Evolutionary conservation across 108 stramenopile genomes (phyloP).

Genomic region (Pseudonitzschia multistriata): DNA sequence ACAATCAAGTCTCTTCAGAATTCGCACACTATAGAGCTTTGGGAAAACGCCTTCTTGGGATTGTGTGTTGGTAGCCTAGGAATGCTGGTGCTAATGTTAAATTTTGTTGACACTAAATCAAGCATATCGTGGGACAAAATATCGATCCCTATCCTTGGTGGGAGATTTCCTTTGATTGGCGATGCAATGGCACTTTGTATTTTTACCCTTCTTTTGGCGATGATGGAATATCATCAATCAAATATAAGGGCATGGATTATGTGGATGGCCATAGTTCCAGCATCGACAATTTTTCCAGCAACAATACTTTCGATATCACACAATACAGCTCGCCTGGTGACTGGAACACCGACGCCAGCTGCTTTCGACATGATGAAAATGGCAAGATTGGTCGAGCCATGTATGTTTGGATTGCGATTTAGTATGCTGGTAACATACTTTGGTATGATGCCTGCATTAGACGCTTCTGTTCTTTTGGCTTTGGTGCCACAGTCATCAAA

Average conservation of each 20-base stretch:
- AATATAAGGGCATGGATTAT: constrained; percentile 14
- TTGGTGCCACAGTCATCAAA: constrained; percentile 7
- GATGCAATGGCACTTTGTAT: constrained; percentile 12
- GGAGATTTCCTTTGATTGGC: constrained; percentile 13
- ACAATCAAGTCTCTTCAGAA: background rate
- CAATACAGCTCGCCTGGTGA: constrained; percentile 14
- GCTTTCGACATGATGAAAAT: constrained; percentile 5
- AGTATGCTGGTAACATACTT: constrained; percentile 16
- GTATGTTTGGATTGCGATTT: constrained; percentile 32
- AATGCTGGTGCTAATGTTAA: constrained; percentile 1
- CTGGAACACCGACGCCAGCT: constrained; percentile 10
- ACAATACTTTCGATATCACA: constrained; percentile 27
- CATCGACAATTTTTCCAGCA: constrained; percentile 25
- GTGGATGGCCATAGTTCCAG: constrained; percentile 18
- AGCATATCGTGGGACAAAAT: constrained; percentile 18
- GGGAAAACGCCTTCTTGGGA: background rate
- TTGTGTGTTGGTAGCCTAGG: constrained; percentile 15
- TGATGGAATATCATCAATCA: constrained; percentile 18
- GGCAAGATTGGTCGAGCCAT: constrained; percentile 27
- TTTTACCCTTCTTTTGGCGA: constrained; percentile 20
- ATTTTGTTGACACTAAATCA: constrained; percentile 24
- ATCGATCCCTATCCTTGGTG: background rate
- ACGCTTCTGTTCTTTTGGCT: constrained; percentile 13
- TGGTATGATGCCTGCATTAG: constrained; percentile 17
- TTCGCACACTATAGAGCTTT: constrained; percentile 3